Conservation (phyloP, 352 stramenopile genomes). For the Plasmopara muralis region DNA sequence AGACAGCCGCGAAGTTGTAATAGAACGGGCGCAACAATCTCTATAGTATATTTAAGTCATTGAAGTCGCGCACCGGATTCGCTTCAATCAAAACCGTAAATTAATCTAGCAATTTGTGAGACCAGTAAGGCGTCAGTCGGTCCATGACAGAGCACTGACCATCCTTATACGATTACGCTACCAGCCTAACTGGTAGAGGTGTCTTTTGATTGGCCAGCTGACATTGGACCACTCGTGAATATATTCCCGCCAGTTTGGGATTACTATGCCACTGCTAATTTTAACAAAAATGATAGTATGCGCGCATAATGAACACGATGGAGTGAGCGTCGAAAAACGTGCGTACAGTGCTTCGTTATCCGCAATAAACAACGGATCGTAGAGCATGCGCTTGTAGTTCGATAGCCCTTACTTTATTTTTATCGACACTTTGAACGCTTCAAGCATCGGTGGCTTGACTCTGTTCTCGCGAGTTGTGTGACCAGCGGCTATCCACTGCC, state of each 20-base stretch:
- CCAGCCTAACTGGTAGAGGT: slow-evolving; percentile 3
- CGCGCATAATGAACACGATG: slow-evolving; percentile 64
- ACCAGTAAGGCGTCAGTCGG: not conserved
- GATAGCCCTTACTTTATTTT: slow-evolving; percentile 25
- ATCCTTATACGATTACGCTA: slow-evolving; percentile 7
- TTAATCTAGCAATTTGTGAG: not conserved
- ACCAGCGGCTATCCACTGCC: slow-evolving; percentile 50
- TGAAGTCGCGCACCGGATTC: slow-evolving; percentile 11
- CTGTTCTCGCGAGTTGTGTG: too few relatives aligned
- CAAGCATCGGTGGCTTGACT: slow-evolving; percentile 35
- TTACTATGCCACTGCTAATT: slow-evolving; percentile 39
- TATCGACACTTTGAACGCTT: slow-evolving; percentile 42
- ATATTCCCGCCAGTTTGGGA: slow-evolving; percentile 52
- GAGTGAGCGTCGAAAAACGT: slow-evolving; percentile 59
- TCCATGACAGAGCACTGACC: slow-evolving; percentile 21
- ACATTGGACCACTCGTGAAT: slow-evolving; percentile 39
- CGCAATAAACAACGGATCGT: slow-evolving; percentile 48
- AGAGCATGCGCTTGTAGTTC: slow-evolving; percentile 31
- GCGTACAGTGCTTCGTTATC: slow-evolving; percentile 48
- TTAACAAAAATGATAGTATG: slow-evolving; percentile 44
- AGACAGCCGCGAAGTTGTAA: not conserved
- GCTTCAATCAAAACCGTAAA: slow-evolving; percentile 3
- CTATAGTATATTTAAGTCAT: not conserved
- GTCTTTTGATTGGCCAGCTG: slow-evolving; percentile 10
- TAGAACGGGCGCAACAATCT: not conserved